phyloP scores from a whole-genome alignment of 768 basidiomycete genomes.

The Sutorius australiensis region DNA sequence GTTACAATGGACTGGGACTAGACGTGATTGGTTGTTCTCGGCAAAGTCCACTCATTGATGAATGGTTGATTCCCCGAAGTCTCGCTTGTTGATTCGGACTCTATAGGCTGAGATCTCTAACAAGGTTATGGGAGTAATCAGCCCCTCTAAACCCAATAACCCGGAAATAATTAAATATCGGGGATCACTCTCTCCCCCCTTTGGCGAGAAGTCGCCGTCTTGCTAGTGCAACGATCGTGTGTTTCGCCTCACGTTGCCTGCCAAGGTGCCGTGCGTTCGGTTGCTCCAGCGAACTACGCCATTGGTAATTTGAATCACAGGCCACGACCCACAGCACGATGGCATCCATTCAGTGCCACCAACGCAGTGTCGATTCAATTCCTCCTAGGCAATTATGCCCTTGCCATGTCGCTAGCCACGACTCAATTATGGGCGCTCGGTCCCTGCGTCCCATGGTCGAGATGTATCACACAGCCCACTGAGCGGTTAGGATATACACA shows the following conservation, averaged over 20 bases:
- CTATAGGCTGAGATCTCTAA: conserved; percentile 1
- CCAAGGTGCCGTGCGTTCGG: conserved; percentile 1
- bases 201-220: neutral
- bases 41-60: neutral
- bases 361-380: neutral
- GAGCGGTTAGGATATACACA: neutral
- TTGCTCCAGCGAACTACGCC: neutral
- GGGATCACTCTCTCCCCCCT: neutral
- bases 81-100: conserved; percentile 9
- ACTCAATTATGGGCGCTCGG: conserved; percentile 9
- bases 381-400: neutral
- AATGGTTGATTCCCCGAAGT: neutral
- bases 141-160: neutral
- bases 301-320: neutral
- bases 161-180: neutral
- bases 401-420: neutral
- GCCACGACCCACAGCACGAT: neutral
- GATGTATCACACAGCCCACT: neutral
- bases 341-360: neutral
- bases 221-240: neutral
- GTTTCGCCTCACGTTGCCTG: neutral
- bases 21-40: neutral
- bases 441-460: neutral
- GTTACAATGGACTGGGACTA: neutral
- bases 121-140: neutral